Percentiles rank a stretch among this genome's conserved stretches.
Conservation (phyloP, 768 basidiomycete species). For the Boletus rufocinnamomeus region DNA sequence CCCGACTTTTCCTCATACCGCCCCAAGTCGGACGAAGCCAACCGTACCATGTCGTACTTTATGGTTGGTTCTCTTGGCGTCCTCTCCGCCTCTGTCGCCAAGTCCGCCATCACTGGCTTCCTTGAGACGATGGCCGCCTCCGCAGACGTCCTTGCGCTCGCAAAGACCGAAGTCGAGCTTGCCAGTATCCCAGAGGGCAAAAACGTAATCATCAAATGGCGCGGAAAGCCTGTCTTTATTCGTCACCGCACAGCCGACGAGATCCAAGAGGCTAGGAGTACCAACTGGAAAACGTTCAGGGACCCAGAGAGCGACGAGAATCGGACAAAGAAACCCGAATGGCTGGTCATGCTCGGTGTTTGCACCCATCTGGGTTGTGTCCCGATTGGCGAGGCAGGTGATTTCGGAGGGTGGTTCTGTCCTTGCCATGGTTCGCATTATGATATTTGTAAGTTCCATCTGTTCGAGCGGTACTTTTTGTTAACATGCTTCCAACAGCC, state of each 20-base stretch:
- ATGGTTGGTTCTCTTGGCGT: slow-evolving; percentile 92
- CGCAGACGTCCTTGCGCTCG: slow-evolving; percentile 95
- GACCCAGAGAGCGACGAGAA: slow-evolving; percentile 92
- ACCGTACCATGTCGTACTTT: slow-evolving; percentile 83
- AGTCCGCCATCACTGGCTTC: slow-evolving; percentile 92
- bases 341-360: slow-evolving; percentile 90
- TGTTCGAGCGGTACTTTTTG: not conserved
- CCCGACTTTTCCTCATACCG: slow-evolving; percentile 90
- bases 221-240: slow-evolving; percentile 99
- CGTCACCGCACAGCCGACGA: slow-evolving; percentile 91
- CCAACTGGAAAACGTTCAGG: slow-evolving; percentile 84
- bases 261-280: slow-evolving; percentile 86
- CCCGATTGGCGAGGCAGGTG: slow-evolving; percentile 95
- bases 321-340: slow-evolving; percentile 92
- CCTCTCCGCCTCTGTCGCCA: slow-evolving; percentile 91
- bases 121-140: slow-evolving; percentile 95
- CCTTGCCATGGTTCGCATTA: slow-evolving; percentile 99
- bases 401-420: slow-evolving; percentile 99
- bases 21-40: slow-evolving; percentile 59
- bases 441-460: slow-evolving; percentile 75
- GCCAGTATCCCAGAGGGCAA: slow-evolving; percentile 92
- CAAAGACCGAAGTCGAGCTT: slow-evolving; percentile 96
- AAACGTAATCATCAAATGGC: slow-evolving; percentile 98
- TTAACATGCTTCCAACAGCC: slow-evolving; percentile 47
- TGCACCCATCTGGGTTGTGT: slow-evolving; percentile 99